Base-by-base conservation (phyloP, 495 filamentous ascomycete species). In the Apiosordaria backusii region DNA sequence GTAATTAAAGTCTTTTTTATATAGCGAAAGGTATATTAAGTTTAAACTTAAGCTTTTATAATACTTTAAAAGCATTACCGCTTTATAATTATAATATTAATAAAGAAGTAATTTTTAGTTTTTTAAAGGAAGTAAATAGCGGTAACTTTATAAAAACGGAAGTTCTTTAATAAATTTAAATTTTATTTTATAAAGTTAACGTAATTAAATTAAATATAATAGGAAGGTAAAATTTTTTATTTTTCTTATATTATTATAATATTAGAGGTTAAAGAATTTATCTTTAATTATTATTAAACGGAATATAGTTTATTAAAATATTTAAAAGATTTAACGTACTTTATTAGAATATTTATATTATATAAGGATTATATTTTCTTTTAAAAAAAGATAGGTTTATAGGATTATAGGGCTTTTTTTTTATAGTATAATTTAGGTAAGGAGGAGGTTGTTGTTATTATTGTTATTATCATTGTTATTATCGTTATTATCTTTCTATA, bases 291-390 rank as follows among this genome's bases (percentile, higher is more conserved):
- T n/a, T n/a, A n/a, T n/a, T n/a, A n/a, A n/a, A n/a, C n/a, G n/a
- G n/a, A n/a, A n/a, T n/a, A n/a, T n/a, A n/a, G n/a, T n/a, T n/a
- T 4, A 21, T 4, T 16, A 52, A 74, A 1, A 66, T 64, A 0
- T 72, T 58, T 6, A 68, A 67, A 0, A 71, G 73, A 0, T 76
- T 69, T 15, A 71, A 84, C n/a, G 59, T 83, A 0, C 76, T 84
- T 50, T 71, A 68, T 0, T 16, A 35, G 2, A 84, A 83, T 61
- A 61, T 58, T 0, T 68, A 73, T 24, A 74, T 77, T 3, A 65
- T 65, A 0, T 50, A 83, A 0, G 59, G 73, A 0, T 67, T 88
- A 50, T 86, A 75, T 74, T 67, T 84, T 0, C 74, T 85, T 57
- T 86, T 81, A 60, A 61, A 70, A 3, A 71, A 68, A 7, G 60